Evolutionary conservation across 352 stramenopile species (phyloP), one percentile per base, ranked within the genome.

Genomic region (Stramenopiles sp.): DNA sequence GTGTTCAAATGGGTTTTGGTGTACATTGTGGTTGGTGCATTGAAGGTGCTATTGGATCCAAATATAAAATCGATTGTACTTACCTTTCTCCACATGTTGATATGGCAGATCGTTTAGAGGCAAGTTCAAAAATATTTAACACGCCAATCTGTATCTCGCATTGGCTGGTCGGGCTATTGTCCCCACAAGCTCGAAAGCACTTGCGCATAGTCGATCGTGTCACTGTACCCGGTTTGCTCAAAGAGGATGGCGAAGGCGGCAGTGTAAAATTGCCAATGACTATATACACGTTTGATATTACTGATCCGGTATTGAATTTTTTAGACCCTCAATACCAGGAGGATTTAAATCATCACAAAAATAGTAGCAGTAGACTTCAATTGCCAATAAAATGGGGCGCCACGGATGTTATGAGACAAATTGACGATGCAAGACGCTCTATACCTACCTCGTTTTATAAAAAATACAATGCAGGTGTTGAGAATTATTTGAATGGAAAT

Each of bases 1-100:
- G 94, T 32, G 91, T 98, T 0, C 88, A 94, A 78, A 84, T 98
- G 77, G 93, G 95, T 78, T 98, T 98, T 85, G 96, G 96, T 0
- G 86, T 99, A 74, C 95, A 99, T 82, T 91, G 97, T 23, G 95
- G 96, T 13, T 99, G 96, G 96, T 95, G 95, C 0, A 98, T 98
- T 63, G 96, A 99, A 86, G 96, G 96, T 30, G 94, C 94, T 0
- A 97, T 99, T 78, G 96, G 96, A 31, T 97, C 91, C 23, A 84
- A 92, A 31, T 97, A 97, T 87, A 99, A 98, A 84, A 97, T 99
- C 74, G 95, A 99, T 85, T 95, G 94, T 31, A 98, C 94, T 0
- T 98, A 98, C 80, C 83, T 98, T 0, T 98, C 92, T 0, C 94
- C 94, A 1, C 94, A 98, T 82, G 94, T 98, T 7, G 98, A 98